Base-by-base conservation (phyloP, 2,329 filamentous ascomycete species). In the Tolypocladium pustulatum region DNA sequence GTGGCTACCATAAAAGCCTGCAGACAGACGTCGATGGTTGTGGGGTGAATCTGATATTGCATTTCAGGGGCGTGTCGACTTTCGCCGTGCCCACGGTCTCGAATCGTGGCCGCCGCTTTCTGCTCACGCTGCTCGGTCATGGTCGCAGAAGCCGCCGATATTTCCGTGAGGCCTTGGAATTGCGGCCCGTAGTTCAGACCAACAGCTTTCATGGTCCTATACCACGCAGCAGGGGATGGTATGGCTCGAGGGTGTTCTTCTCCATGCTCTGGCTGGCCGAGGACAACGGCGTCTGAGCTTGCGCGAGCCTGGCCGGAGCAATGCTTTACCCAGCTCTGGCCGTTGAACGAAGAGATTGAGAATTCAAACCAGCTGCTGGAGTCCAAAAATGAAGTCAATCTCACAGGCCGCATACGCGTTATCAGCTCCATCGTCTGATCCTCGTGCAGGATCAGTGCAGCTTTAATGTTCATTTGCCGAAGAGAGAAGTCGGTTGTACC, bases 361-460 rank as follows among this genome's bases (percentile, higher is more conserved):
- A 72, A 73, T n/a, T 71, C 67, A 60, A 64, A 73, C 65, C 67
- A 72, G 0, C 59, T 41, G 13, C 65, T 66, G 0, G 70, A 37
- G 2, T 37, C 65, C 2, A 60, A 53, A 1, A 62, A 57, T 27
- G 66, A 63, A 0, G 65, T 71, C 0, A 70, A 62, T 0, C 60
- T 61, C 0, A 62, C 56, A 4, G 61, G 65, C 12, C 67, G 65
- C 6, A 75, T 57, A 1, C 65, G 67, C 0, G 71, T 72, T 30
- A 73, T 59, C 1, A 74, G 56, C 59, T 75, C 73, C 0, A 60
- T 65, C 1, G 67, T 62, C 9, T 60, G 58, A 59, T 57, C 12
- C 43, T 62, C 22, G 34, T n/a, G 12, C n/a, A 76, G 36, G 0
- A 73, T 63, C n/a, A 76, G 58, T 2, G 71, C 71, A 1, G 67